Conservation (phyloP, 768 basidiomycete species). For the Tremella yokohamensis region DNA sequence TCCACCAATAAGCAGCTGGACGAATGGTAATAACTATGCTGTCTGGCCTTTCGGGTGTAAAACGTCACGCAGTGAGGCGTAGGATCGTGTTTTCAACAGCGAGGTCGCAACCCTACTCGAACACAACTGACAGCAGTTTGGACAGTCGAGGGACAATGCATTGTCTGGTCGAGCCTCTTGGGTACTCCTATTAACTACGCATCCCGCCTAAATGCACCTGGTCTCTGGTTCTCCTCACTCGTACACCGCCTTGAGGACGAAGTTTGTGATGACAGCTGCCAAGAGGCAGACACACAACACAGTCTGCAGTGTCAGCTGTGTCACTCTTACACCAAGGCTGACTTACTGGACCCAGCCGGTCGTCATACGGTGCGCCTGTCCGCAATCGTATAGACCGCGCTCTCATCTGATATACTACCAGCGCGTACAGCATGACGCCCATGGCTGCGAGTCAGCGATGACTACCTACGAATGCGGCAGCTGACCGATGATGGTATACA, state of each 20-base stretch:
- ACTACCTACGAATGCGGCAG: background rate
- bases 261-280: constrained; percentile 50
- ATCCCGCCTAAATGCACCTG: no score
- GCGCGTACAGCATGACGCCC: constrained; percentile 93
- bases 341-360: constrained; percentile 88
- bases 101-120: no score
- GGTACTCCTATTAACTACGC: no score
- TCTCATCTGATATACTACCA: constrained; percentile 94
- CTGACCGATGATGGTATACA: constrained; percentile 92
- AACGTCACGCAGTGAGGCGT: no score
- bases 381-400: constrained; percentile 86
- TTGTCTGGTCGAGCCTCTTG: no score
- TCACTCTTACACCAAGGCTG: background rate
- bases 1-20: no score
- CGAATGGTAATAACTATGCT: no score
- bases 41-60: no score
- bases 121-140: no score
- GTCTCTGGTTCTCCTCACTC: constrained; percentile 18
- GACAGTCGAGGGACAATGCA: no score
- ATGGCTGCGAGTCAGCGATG: constrained; percentile 61
- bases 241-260: constrained; percentile 49
- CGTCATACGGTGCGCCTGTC: constrained; percentile 92
- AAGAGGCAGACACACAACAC: constrained; percentile 46
- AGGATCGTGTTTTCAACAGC: no score
- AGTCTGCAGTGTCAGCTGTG: constrained; percentile 25